Evolutionary conservation across 306 rosid genomes (phyloP), one percentile per base, ranked within the genome.

Genomic region (Cercis canadensis): DNA sequence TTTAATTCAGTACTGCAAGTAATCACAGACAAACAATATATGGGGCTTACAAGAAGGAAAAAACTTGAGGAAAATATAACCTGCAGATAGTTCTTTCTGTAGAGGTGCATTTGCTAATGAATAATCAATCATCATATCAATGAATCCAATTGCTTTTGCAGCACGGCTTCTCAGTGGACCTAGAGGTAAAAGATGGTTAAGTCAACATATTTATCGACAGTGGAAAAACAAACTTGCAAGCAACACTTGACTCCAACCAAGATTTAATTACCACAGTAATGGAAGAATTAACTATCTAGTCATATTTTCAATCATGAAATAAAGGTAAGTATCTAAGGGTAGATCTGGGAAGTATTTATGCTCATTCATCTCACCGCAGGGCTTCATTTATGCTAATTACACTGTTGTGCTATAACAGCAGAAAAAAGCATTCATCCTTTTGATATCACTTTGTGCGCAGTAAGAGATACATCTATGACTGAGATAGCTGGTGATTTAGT

Each of bases 161-260:
- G 97, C 98, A 52, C 98, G 98, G 84, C 97, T 92, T 81, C 97
- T 75, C 6, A 92, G 82, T 16, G 98, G 98, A 81, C 98, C 98
- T 92, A 76, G 21, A 18, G 67, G 72, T 54, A 34, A 32, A 16
- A 24, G 43, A 58, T 37, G 31, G 34, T 58, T 55, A 6, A 43
- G 29, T 24, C 29, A 24, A 24, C 2, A 24, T n/a, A n/a, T n/a
- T n/a, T n/a, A n/a, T n/a, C n/a, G n/a, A n/a, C n/a, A n/a, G n/a
- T n/a, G n/a, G 29, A 3, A 24, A 24, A 24, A 24, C 29, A 24
- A 24, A 24, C 29, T 11, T 2, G 21, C 14, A 65, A 19, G 52
- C 29, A 16, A 62, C 17, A 37, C 33, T 64, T 64, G 49, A 16
- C 49, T 12, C 46, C 44, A 55, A 63, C 72, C 37, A 24, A 11